Evolutionary conservation across 1,139 yeast species (phyloP), one percentile per base, ranked within the genome.

Genomic region (Meyerozyma smithsonii): DNA sequence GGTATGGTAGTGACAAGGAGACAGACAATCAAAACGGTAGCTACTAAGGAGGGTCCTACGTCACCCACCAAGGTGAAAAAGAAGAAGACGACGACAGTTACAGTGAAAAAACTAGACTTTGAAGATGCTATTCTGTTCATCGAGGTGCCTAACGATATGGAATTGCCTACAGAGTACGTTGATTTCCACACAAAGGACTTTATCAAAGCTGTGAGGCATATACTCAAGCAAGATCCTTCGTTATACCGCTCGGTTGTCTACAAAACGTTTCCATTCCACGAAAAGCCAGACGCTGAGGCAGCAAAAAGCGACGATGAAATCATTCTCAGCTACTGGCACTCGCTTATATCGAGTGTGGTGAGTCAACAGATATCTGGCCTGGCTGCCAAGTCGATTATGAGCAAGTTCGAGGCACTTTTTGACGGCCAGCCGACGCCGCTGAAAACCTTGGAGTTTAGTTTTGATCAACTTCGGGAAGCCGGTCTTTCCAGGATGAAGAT

Each of bases 361-460:
- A 77, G 86, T 1, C 96, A 89, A 61, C 96, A 89, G 56, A 82
- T 89, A 4, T 83, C 92, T 48, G 96, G 96, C 1, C 73, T 79
- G 1, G 94, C 96, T 0, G 96, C 96, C 0, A 61, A 55, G 10
- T 71, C 90, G 1, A 84, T 89, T 28, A 71, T 74, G 40, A 47
- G 47, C 10, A 72, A 75, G 49, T 76, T 88, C 43, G 49, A 50
- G 18, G 47, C 42, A 3, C 45, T 68, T 19, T 69, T 69, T 41
- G 59, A 50, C 5, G 55, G 58, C 0, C 50, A 70, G 46, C 92
- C 92, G 0, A 62, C 73, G 0, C 84, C 94, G 0, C 54, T 59
- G 28, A 64, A 62, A 32, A 68, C 84, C 0, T 48, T 74, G 5
- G 55, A 51, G 0, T 59, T 69, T 11, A 51, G 67, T 2, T 50